Evolutionary conservation across 139 green algal genomes (phyloP).

Genomic region (Auxenochlorella pyrenoidosa): DNA sequence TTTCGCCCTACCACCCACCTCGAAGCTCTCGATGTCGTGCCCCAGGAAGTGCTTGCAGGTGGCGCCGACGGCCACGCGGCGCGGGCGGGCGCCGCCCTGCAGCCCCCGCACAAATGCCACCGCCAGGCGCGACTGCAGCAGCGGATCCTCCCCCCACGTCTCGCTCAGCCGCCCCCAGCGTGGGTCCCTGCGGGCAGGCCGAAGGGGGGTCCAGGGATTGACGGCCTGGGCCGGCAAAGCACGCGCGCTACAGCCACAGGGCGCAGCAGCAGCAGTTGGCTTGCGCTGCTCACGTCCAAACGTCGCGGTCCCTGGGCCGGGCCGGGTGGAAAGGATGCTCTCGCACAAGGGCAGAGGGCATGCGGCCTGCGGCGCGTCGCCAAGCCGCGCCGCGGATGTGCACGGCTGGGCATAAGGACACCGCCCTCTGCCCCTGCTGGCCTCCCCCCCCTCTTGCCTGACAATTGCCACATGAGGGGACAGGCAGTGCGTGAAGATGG

Average conservation of each 20-base stretch:
- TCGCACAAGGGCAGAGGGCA: too few relatives aligned
- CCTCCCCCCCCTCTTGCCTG: background rate
- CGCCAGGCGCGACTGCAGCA: slow-evolving; percentile 5
- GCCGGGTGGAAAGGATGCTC: too few relatives aligned
- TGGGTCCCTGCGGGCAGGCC: background rate
- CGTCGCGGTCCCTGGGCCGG: too few relatives aligned
- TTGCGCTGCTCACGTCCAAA: too few relatives aligned
- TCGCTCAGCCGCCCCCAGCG: background rate
- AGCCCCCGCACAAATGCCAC: slow-evolving; percentile 1
- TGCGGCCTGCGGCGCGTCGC: too few relatives aligned
- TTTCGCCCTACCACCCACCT: too few relatives aligned
- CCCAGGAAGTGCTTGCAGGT: slow-evolving; percentile 21
- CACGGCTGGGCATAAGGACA: too few relatives aligned
- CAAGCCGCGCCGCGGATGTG: too few relatives aligned
- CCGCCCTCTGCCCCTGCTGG: too few relatives aligned
- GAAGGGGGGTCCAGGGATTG: background rate
- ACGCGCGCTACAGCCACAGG: too few relatives aligned
- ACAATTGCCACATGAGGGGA: background rate
- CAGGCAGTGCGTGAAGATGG: background rate
- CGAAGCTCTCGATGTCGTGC: background rate
- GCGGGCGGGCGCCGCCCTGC: background rate
- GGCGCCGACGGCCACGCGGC: background rate
- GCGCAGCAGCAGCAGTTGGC: too few relatives aligned
- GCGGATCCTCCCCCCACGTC: background rate
- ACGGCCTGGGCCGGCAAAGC: too few relatives aligned